Conservation (phyloP, 441 rosid species). For the Brassica hybrid region DNA sequence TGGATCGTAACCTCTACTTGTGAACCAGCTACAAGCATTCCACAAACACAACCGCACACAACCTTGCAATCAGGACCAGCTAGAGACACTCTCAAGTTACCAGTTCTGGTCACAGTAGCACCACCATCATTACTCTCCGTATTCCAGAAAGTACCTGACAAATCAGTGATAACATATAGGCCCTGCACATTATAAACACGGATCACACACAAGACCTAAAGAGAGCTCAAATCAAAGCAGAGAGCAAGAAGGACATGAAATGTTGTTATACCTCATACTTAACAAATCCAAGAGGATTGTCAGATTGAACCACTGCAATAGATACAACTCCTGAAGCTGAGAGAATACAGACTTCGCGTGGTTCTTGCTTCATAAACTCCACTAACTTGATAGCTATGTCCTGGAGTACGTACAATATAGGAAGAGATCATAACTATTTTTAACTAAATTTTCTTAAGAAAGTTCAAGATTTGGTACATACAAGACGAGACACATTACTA, state of each 20-base stretch:
- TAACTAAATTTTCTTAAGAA: not conserved
- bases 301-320: constrained; percentile 75
- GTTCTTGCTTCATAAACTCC: constrained; percentile 89
- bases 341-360: constrained; percentile 86
- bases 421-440: not conserved
- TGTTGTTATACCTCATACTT: constrained; percentile 72
- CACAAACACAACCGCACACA: constrained; percentile 88
- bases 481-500: constrained; percentile 53
- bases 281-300: constrained; percentile 59
- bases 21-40: constrained; percentile 81
- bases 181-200: constrained; percentile 61
- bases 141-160: constrained; percentile 73
- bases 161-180: constrained; percentile 74
- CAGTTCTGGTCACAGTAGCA: constrained; percentile 47
- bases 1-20: constrained; percentile 66
- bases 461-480: not conserved
- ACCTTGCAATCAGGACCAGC: constrained; percentile 86
- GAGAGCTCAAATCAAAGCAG: not conserved
- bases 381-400: constrained; percentile 76
- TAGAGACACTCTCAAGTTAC: constrained; percentile 74
- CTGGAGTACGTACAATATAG: constrained; percentile 46
- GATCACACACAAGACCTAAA: constrained; percentile 6
- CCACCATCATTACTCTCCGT: constrained; percentile 57
- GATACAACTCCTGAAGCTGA: constrained; percentile 89
- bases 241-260: constrained; percentile 4